A percentile compares a stretch with the other conserved stretches of the same genome.
Conservation (phyloP, 257 asterid genomes). For the Petunia axillaris region DNA sequence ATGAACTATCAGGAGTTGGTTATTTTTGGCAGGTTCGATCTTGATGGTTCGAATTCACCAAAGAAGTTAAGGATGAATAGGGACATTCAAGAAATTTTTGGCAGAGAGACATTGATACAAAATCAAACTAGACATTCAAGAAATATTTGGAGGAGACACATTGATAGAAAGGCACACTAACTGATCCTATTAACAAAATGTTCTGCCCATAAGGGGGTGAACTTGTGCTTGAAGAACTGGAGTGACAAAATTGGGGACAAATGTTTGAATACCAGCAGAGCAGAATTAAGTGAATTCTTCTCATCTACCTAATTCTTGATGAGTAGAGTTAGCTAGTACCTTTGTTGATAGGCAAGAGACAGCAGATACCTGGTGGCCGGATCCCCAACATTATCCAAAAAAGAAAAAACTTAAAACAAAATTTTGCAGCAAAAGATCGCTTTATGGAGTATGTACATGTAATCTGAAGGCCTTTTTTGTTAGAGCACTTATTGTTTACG, state of each 20-base stretch:
- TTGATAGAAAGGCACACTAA: not conserved
- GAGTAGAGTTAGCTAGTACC: not conserved
- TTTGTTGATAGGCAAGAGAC: not conserved
- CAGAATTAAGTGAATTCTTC: not conserved
- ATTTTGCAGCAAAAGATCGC: not conserved
- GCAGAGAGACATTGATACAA: not conserved
- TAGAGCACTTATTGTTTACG: not conserved
- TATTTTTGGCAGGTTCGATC: not conserved
- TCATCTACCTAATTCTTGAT: not conserved
- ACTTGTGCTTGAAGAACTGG: not conserved
- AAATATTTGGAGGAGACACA: not conserved
- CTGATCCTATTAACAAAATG: not conserved
- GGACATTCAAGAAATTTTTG: not conserved
- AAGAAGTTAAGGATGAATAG: not conserved
- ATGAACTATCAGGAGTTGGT: not conserved
- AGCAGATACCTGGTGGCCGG: not conserved
- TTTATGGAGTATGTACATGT: not conserved
- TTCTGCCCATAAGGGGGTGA: not conserved
- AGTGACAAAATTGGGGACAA: not conserved
- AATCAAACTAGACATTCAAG: not conserved
- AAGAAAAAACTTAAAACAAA: not conserved
- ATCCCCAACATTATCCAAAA: not conserved
- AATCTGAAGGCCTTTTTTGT: not conserved
- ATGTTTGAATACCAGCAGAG: not conserved
- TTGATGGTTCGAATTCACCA: not conserved